These are phyloP conservation scores for Colletotrichum liaoningense DNA, from an alignment of 2,329 filamentous ascomycete genomes.

Conservation along the genomic window DNA sequence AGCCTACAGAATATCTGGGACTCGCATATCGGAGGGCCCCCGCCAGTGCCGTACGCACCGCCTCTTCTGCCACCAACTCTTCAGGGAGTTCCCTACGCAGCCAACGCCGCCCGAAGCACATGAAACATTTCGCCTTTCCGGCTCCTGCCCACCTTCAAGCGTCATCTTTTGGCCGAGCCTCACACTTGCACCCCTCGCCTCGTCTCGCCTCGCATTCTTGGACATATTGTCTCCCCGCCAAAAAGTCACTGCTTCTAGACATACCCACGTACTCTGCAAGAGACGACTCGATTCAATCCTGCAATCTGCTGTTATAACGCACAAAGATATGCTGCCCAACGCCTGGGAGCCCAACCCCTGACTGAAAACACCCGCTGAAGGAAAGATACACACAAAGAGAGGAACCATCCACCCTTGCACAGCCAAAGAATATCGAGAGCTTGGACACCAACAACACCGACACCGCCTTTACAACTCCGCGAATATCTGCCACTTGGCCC, in stretches of 20 bases:
- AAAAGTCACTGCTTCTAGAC: not conserved
- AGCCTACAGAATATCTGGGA: not conserved
- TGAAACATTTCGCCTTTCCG: constrained; percentile 22
- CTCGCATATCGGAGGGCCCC: not conserved
- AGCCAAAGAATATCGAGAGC: not conserved
- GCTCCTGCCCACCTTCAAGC: constrained; percentile 7
- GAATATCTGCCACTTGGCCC: constrained; percentile 18
- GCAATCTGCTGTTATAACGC: not conserved
- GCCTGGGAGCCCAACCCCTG: constrained; percentile 27
- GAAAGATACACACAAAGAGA: not conserved
- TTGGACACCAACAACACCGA: constrained; percentile 17
- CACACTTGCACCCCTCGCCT: constrained; percentile 2
- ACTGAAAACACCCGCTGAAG: not conserved
- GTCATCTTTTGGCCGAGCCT: constrained; percentile 9
- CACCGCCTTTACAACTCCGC: constrained; percentile 25
- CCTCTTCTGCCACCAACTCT: constrained; percentile 13
- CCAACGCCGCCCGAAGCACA: constrained; percentile 17
- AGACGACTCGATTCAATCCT: not conserved
- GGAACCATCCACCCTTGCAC: not conserved
- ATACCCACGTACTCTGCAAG: not conserved
- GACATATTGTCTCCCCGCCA: not conserved
- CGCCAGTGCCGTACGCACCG: constrained; percentile 2
- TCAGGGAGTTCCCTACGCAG: constrained; percentile 5
- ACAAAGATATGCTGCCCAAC: constrained; percentile 13
- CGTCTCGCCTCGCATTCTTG: not conserved